Conservation (phyloP, 1,284 basidiomycete species). For the Entoloma clypeatum region DNA sequence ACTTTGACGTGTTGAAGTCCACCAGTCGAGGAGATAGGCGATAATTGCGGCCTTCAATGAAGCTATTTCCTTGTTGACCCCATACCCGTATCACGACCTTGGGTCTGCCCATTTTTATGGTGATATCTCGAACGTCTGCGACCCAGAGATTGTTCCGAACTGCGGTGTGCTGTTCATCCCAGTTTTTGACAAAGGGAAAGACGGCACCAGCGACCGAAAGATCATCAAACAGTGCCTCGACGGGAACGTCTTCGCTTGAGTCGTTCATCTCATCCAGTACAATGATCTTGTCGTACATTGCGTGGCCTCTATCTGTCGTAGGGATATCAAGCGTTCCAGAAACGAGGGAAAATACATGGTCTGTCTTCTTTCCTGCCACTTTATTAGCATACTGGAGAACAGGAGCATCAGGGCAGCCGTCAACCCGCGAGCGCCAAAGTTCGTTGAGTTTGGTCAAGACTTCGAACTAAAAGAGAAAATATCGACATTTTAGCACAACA, state of each 20-base stretch:
- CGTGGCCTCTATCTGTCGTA: conserved; percentile 32
- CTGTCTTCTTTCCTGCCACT: conserved; percentile 25
- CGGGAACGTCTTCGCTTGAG: conserved; percentile 29
- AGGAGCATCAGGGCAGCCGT: conserved; percentile 44
- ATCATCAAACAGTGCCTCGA: conserved; percentile 46
- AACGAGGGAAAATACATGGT: conserved; percentile 37
- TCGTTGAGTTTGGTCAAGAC: conserved; percentile 42
- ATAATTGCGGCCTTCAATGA: conserved; percentile 32
- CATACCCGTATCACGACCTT: conserved; percentile 37
- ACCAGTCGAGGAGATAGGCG: conserved; percentile 46
- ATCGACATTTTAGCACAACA: conserved; percentile 1
- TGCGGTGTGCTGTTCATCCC: conserved; percentile 34
- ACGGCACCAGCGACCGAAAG: conserved; percentile 40
- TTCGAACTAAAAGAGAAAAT: conserved; percentile 37
- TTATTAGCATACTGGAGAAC: conserved; percentile 35
- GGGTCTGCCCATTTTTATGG: conserved; percentile 28
- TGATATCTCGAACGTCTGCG: conserved; percentile 39
- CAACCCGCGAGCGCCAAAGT: conserved; percentile 44
- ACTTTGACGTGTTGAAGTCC: conserved; percentile 46
- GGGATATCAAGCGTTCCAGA: conserved; percentile 41
- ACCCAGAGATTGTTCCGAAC: conserved; percentile 37
- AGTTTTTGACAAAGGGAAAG: conserved; percentile 40
- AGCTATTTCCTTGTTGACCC: conserved; percentile 27
- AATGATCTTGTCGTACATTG: conserved; percentile 18
- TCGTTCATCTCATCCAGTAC: conserved; percentile 25